Conservation (phyloP, 2,329 filamentous ascomycete genomes). For the Penicillium sp. region DNA sequence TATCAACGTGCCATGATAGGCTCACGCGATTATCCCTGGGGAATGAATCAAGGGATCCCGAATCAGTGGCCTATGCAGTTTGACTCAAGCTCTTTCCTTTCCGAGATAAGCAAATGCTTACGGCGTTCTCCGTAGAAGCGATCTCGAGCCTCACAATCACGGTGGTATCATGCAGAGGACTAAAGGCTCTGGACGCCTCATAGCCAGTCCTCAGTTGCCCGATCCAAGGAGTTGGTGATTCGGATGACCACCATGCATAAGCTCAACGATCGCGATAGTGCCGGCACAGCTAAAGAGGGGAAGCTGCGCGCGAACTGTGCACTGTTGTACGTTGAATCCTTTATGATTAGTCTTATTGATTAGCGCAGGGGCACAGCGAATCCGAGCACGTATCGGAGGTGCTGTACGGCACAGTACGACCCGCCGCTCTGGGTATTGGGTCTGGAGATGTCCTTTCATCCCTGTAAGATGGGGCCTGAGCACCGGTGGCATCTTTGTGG, state of each 20-base stretch:
- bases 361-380: constrained; percentile 14
- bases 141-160: not conserved
- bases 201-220: not conserved
- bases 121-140: not conserved
- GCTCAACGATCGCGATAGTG: constrained; percentile 7
- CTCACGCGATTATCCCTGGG: constrained; percentile 1
- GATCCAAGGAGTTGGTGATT: constrained; percentile 21
- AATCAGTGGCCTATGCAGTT: constrained; percentile 5
- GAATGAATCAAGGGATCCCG: not conserved
- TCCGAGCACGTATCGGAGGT: constrained; percentile 6
- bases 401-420: constrained; percentile 17
- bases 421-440: constrained; percentile 19
- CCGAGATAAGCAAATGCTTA: constrained; percentile 1
- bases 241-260: constrained; percentile 18
- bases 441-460: constrained; percentile 8
- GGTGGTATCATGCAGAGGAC: not conserved
- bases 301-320: constrained; percentile 13
- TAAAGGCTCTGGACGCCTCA: not conserved
- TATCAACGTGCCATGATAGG: not conserved
- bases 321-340: not conserved
- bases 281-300: not conserved
- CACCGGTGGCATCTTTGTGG: not conserved
- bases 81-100: constrained; percentile 1
- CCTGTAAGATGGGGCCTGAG: constrained; percentile 13
- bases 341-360: constrained; percentile 5